Conservation (phyloP, 2,329 filamentous ascomycete genomes). For the Fusarium tupiense region DNA sequence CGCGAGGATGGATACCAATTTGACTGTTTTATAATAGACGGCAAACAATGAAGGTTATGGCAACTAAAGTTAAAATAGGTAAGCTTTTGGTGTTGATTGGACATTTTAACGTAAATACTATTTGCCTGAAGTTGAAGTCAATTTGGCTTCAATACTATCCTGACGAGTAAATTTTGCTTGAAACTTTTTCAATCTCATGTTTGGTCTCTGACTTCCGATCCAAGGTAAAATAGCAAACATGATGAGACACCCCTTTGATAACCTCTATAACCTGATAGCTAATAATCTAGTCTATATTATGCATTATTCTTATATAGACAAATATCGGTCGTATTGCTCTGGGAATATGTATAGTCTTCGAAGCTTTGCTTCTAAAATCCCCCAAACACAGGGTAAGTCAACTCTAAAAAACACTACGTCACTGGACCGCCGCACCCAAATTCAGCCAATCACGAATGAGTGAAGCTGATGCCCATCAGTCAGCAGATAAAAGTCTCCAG, state of each 20-base stretch:
- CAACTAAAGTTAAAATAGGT: neutral
- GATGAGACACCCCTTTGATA: rapidly evolving
- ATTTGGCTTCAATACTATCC: neutral
- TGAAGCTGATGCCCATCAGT: neutral
- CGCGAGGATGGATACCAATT: rapidly evolving
- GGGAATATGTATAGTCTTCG: too few species aligned
- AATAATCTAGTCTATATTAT: neutral
- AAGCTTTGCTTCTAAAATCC: too few species aligned
- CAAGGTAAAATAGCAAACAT: neutral
- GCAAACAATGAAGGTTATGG: neutral
- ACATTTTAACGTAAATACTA: neutral
- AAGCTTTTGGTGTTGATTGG: neutral
- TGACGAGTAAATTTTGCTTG: neutral
- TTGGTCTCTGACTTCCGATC: neutral
- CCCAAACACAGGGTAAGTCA: neutral
- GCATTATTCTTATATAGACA: too few species aligned
- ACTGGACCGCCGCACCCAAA: neutral
- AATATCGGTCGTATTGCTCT: neutral
- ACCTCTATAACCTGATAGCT: rapidly evolving
- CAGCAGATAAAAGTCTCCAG: neutral
- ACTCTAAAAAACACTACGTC: neutral
- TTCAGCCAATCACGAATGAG: neutral
- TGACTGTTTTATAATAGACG: neutral
- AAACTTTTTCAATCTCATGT: rapidly evolving
- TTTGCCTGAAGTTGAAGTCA: neutral